Base-by-base conservation (phyloP, 305 asterid species). In the Solanum hybrid region DNA sequence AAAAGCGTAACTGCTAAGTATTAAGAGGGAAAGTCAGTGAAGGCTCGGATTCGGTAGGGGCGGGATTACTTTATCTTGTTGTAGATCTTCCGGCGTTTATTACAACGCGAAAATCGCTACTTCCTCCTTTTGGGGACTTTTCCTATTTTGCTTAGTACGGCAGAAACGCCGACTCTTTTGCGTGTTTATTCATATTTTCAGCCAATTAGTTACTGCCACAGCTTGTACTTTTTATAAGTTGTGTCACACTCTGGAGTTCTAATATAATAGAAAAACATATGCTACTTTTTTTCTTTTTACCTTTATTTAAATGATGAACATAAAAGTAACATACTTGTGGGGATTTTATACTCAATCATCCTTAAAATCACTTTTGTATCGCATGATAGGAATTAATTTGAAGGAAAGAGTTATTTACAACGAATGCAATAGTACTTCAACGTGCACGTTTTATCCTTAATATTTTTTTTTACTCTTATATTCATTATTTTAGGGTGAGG, bases 1-100 rank as follows among this genome's bases (percentile, higher is more conserved):
- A 85, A 85, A 60, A 51, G 87, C 26, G 45, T 85, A 85, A 85
- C 87, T 85, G 45, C 29, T 29, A 82, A 45, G 87, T 82, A 82
- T 82, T 45, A 17, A 32, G 42, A 76, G 40, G 32, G 40, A 4
- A 73, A 76, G 24, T 76, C 26, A 81, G 36, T 4, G 71, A 9
- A 51, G 73, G 75, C 72, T 81, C 3, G 29, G 87, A 29, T 84
- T 51, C 4, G 69, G 75, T 51, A 45, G 27, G 72, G 37, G 71
- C 40, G 36, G 40, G 72, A 82, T 45, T 82, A 45, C 35, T 15
- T 26, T 45, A 45, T 80, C 36, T 40, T 38, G 19, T 80, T 40
- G 86, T 80, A 80, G 26, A 80, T 38, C 69, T 5, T 40, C 87
- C 38, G 72, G 27, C 87, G 72, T 82, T 82, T 42, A 42, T 82